Evolutionary conservation across 805 yeast genomes (phyloP).

Genomic region (Torulaspora quercuum): DNA sequence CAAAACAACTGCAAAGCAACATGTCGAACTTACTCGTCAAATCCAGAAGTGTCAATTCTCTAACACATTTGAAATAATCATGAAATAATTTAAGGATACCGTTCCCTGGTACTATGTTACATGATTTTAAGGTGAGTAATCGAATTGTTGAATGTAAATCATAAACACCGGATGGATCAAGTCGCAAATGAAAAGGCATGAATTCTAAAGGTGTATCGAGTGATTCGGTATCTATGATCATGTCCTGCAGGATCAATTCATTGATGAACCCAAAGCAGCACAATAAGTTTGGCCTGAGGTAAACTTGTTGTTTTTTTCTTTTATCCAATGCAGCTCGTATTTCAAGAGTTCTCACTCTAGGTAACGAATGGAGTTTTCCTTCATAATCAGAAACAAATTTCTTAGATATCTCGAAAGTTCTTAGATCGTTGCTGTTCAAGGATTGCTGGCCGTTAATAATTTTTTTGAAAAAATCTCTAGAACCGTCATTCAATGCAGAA

Average conservation of each 20-base stretch:
- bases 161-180: constrained; percentile 22
- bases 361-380: constrained; percentile 27
- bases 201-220: constrained; percentile 37
- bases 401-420: constrained; percentile 30
- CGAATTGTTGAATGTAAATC: constrained; percentile 38
- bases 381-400: constrained; percentile 31
- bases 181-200: constrained; percentile 29
- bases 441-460: constrained; percentile 35
- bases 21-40: constrained; percentile 46
- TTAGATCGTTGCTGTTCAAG: constrained; percentile 31
- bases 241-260: constrained; percentile 43
- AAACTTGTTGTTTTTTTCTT: constrained; percentile 19
- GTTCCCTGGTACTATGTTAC: constrained; percentile 38
- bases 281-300: constrained; percentile 42
- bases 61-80: constrained; percentile 43
- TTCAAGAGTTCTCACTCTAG: constrained; percentile 30
- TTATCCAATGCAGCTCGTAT: constrained; percentile 21
- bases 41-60: constrained; percentile 38
- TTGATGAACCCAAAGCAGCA: constrained; percentile 46
- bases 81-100: constrained; percentile 38
- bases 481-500: constrained; percentile 35
- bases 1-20: constrained; percentile 47
- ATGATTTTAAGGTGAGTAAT: constrained; percentile 34
- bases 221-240: constrained; percentile 47
- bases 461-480: constrained; percentile 34